These are phyloP conservation scores for Nemania sp. DNA, from an alignment of 2,329 filamentous ascomycete species.

Conservation along the genomic window DNA sequence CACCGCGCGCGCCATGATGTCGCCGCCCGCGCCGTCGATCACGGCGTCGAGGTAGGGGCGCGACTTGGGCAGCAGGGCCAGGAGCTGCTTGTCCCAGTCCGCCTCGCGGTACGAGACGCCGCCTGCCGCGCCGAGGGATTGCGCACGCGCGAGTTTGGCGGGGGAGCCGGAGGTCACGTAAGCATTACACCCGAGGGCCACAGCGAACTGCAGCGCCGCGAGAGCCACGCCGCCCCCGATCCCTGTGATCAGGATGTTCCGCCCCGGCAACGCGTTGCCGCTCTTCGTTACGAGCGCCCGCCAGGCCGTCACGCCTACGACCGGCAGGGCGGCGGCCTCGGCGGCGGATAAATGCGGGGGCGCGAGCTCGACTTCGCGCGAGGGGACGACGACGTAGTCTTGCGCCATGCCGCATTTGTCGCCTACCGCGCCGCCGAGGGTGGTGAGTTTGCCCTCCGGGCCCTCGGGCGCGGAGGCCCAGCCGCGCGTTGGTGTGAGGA, in stretches of 20 bases:
- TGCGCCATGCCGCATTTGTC: conserved; percentile 76
- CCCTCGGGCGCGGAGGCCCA: conserved; percentile 80
- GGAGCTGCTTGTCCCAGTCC: conserved; percentile 84
- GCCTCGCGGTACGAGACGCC: conserved; percentile 85
- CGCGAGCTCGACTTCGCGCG: conserved; percentile 78
- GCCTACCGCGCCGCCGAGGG: conserved; percentile 76
- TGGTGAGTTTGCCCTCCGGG: conserved; percentile 76
- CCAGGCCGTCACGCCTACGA: conserved; percentile 91
- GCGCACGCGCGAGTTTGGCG: conserved; percentile 80
- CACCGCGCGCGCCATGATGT: conserved; percentile 75
- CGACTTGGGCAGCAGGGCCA: conserved; percentile 70
- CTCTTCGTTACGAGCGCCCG: conserved; percentile 85
- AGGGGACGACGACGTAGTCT: conserved; percentile 77
- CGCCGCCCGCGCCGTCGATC: conserved; percentile 90
- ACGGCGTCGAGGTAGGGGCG: conserved; percentile 82
- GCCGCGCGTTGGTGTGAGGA: conserved; percentile 81
- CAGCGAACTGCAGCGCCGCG: conserved; percentile 82
- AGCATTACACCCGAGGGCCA: conserved; percentile 79
- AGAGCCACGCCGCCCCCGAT: conserved; percentile 94
- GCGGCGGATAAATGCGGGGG: conserved; percentile 77
- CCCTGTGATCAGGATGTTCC: conserved; percentile 87
- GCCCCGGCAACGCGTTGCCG: conserved; percentile 68
- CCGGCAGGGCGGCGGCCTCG: conserved; percentile 85
- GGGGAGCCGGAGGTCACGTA: conserved; percentile 82
- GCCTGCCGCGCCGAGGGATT: conserved; percentile 77